Evolutionary conservation across 2,329 filamentous ascomycete species (phyloP).

Genomic region (Trichoderma sp.): DNA sequence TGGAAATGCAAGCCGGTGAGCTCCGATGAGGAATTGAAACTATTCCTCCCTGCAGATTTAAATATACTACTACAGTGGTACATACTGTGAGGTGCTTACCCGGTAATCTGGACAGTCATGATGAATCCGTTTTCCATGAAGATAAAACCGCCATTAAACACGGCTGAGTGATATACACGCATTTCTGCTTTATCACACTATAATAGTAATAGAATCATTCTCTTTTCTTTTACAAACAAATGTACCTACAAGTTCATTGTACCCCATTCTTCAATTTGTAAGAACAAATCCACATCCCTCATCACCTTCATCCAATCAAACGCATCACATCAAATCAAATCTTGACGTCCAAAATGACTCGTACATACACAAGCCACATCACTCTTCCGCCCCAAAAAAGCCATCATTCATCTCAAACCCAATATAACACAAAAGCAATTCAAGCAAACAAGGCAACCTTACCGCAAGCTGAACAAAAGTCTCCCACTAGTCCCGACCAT

Average conservation of each 20-base stretch:
- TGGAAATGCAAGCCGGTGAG: background rate
- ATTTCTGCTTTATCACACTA: background rate
- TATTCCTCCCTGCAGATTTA: background rate
- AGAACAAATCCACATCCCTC: too few species aligned
- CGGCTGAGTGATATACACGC: background rate
- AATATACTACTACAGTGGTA: too few species aligned
- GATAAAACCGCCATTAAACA: background rate
- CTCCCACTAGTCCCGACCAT: background rate
- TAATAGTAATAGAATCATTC: background rate
- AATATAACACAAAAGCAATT: background rate
- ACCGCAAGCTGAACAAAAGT: background rate
- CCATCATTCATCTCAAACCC: background rate
- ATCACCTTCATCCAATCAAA: background rate
- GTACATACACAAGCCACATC: background rate
- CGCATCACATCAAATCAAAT: background rate
- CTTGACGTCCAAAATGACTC: background rate
- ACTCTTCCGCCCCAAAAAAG: background rate
- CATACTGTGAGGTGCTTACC: too few species aligned
- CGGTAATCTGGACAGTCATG: background rate
- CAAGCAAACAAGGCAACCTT: too few species aligned
- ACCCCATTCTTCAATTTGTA: too few species aligned
- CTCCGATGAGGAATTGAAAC: background rate
- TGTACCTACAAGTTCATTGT: too few species aligned
- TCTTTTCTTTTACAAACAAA: background rate
- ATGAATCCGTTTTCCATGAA: background rate